Base-by-base conservation (phyloP, 176 grass and related monocot species). In the Lolium multiflorum region DNA sequence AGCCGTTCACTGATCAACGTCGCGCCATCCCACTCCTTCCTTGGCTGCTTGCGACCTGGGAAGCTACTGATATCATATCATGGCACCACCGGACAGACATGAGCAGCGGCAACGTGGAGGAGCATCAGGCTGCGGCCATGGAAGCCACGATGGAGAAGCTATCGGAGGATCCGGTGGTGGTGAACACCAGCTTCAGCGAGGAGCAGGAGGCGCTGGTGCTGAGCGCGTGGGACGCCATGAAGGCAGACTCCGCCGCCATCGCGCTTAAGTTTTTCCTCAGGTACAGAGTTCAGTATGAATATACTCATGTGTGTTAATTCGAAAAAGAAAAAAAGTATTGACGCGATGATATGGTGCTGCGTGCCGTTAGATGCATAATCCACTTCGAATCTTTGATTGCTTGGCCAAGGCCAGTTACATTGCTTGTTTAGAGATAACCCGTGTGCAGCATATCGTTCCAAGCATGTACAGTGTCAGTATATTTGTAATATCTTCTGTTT, bases 211-310 rank as follows among this genome's bases (percentile, higher is more conserved):
- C 58, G n/a, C 83, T 94, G 15, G 79, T 94, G 26, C 58, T 68
- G 6, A 52, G 58, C 44, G 64, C 89, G 47, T 94, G 89, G 92
- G 80, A 74, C 41, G 67, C 74, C 86, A 91, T 94, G 86, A 90
- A 87, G 69, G 76, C 9, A 7, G 46, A 89, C 49, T 65, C 67
- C 16, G 80, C 80, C 11, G 61, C 73, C 83, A 38, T 91, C n/a
- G 87, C 83, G 50, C 78, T 89, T 78, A 85, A 89, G 67, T 94
- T 89, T 52, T 91, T 89, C 83, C 75, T 89, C 50, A 78, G 89
- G 89, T 91, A 71, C 4, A 43, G 66, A 60, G 9, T 35, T 35
- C 56, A 57, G 57, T 11, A 11, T 8, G 57, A 22, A 60, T 22
- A 18, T 43, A 28, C 17, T 55, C 9, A 47, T 47, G 1, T 47